Base-by-base conservation (phyloP, 2,329 filamentous ascomycete species). In the Ophiostoma sp. region DNA sequence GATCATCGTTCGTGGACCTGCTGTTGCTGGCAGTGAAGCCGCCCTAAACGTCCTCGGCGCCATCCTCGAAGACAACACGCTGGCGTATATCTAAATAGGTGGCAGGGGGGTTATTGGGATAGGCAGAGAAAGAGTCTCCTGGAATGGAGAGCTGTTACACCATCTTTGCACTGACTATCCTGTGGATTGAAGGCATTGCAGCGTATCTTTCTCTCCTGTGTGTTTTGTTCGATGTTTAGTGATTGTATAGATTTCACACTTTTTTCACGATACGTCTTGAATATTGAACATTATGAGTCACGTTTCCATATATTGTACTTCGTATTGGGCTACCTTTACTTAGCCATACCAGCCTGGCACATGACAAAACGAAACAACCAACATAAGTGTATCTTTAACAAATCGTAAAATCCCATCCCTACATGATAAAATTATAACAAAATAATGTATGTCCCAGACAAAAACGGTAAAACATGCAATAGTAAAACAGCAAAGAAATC, bases 1-100 rank as follows among this genome's bases (percentile, higher is more conserved):
- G 86, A 87, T 96, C 73, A 80, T 88, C 49, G 89, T 89, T 3
- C 83, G 83, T 45, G 92, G 92, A 0, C 90, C 91, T 12, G 87
- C 87, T 62, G 92, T 96, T 14, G 85, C 87, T 66, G 89, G 88
- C 58, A 84, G 82, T 6, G 86, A 90, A 77, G 84, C 85, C 0
- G 81, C 82, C 6, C 77, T 94, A 41, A 87, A 89, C 4, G 82
- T 89, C 11, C 78, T 83, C 65, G 91, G 86, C 49, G 85, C 78
- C 68, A 87, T 95, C 73, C 82, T 86, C 64, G 83, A 88, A 62
- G 92, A 96, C 76, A 87, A 91, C 75, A 93, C 91, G 1, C 76
- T 96, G 74, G 84, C 88, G 45, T 86, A 85, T 73, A 77, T 77
- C 55, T 84, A 38, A 60, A 60, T 9, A 18, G 18, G 18, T n/a